Conservation (phyloP, 1,139 yeast species). For the Candida sanyaensis region DNA sequence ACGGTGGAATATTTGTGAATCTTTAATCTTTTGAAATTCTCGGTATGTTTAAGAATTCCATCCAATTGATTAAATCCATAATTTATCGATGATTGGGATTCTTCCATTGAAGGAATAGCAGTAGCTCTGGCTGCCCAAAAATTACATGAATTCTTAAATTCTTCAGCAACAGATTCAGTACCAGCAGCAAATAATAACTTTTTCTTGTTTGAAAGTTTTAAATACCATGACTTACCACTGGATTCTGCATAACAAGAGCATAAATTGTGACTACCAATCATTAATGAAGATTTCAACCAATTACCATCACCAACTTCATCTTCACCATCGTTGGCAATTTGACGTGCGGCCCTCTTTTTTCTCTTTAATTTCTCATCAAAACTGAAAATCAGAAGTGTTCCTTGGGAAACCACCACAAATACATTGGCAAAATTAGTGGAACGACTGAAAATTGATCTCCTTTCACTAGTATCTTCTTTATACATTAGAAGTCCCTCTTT, state of each 20-base stretch:
- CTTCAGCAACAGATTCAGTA: conserved; percentile 66
- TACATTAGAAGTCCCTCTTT: conserved; percentile 70
- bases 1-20: conserved; percentile 45
- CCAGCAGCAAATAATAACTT: conserved; percentile 59
- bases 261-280: conserved; percentile 48
- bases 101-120: conserved; percentile 67
- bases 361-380: conserved; percentile 51
- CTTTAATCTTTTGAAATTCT: conserved; percentile 34
- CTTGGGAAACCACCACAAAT: conserved; percentile 60
- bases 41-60: conserved; percentile 28
- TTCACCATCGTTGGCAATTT: conserved; percentile 19
- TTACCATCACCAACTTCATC: conserved; percentile 61
- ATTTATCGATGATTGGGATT: conserved; percentile 70
- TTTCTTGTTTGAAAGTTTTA: conserved; percentile 43
- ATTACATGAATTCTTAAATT: conserved; percentile 76
- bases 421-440: conserved; percentile 43
- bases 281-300: conserved; percentile 59
- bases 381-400: conserved; percentile 54
- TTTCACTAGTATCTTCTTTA: conserved; percentile 13
- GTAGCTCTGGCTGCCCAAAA: conserved; percentile 90
- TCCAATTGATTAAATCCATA: conserved; percentile 76
- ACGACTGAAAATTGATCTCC: conserved; percentile 23
- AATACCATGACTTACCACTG: conserved; percentile 35
- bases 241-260: conserved; percentile 50
- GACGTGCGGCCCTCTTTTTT: conserved; percentile 36